Base-by-base conservation (phyloP, 305 asterid species). In the Lippia alba region DNA sequence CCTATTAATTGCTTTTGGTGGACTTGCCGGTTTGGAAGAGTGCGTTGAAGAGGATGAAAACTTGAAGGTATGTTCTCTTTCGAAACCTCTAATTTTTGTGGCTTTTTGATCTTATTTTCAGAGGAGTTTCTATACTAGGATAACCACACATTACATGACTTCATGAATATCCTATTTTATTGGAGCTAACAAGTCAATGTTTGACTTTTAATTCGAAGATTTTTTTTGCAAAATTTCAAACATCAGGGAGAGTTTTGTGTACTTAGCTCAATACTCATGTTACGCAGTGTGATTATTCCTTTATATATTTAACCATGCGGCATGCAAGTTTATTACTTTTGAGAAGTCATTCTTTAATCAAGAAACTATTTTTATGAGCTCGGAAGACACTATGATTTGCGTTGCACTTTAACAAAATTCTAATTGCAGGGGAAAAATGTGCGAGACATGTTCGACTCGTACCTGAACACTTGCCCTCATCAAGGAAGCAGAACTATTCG, bases 401-500 rank as follows among this genome's bases (percentile, higher is more conserved):
- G 8, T 48, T 5, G 56, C 70, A 41, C 50, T 57, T 40, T 48
- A 63, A 60, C 48, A n/a, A 61, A 41, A 55, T 60, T 33, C 2
- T 58, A 34, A 55, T 73, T 81, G 17, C 87, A 94, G 99, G 98
- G 90, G 8, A 89, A 87, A 78, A 81, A 70, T 55, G 96, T 87
- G 12, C 73, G 61, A 6, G 94, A 86, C 68, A 53, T 91, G 57
- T 95, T 92, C 50, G 87, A 92, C 80, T 67, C 84, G 16, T 92
- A 92, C 72, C 83, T 95, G 66, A 95, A 92, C 71, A 87, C 86
- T 24, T 95, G 98, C 67, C 97, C 99, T 72, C 81, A 84, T 68
- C 98, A 92, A 86, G 98, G 98, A 80, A 95, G 99, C 82, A 87
- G 97, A 79, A 92, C 98, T 41, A 92, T 94, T 63, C 85, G 98